These are phyloP conservation scores for Ophiosphaerella narmari DNA, from an alignment of 2,329 filamentous ascomycete genomes.

Conservation along the genomic window DNA sequence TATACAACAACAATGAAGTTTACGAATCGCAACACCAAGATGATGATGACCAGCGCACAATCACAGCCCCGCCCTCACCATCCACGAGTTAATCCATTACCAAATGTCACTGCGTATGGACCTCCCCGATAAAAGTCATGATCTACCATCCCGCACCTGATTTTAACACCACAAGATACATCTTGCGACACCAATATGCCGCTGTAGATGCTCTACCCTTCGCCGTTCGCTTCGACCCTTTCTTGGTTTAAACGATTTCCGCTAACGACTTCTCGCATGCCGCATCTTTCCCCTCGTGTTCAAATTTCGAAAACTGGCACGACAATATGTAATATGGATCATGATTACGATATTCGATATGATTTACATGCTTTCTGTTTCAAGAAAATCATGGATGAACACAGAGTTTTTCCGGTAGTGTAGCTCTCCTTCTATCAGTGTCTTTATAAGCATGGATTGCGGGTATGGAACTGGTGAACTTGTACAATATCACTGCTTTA, in stretches of 20 bases:
- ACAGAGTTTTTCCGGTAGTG: slow-evolving; percentile 14
- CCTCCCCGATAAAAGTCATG: not conserved
- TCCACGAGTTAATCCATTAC: slow-evolving; percentile 26
- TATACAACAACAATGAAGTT: slow-evolving; percentile 25
- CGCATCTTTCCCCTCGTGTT: slow-evolving; percentile 6
- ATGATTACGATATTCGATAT: slow-evolving; percentile 22
- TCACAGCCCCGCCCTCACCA: slow-evolving; percentile 44
- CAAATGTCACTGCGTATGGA: not conserved
- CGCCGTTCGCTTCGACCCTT: slow-evolving; percentile 24
- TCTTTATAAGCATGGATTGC: slow-evolving; percentile 24
- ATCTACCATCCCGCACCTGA: slow-evolving; percentile 1
- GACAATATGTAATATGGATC: slow-evolving; percentile 14
- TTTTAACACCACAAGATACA: slow-evolving; percentile 1
- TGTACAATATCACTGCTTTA: slow-evolving; percentile 26
- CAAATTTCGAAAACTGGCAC: not conserved
- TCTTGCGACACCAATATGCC: slow-evolving; percentile 3
- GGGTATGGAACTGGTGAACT: slow-evolving; percentile 15
- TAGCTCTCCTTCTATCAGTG: slow-evolving; percentile 14
- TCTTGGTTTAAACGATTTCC: slow-evolving; percentile 21
- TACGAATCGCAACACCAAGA: slow-evolving; percentile 32
- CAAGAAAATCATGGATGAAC: slow-evolving; percentile 12
- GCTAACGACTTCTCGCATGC: slow-evolving; percentile 12
- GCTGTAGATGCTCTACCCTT: slow-evolving; percentile 7
- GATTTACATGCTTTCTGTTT: slow-evolving; percentile 14
- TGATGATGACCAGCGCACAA: slow-evolving; percentile 41